phyloP scores from a whole-genome alignment of 2,329 filamentous ascomycete species.

The Sclerotinia spermophila region DNA sequence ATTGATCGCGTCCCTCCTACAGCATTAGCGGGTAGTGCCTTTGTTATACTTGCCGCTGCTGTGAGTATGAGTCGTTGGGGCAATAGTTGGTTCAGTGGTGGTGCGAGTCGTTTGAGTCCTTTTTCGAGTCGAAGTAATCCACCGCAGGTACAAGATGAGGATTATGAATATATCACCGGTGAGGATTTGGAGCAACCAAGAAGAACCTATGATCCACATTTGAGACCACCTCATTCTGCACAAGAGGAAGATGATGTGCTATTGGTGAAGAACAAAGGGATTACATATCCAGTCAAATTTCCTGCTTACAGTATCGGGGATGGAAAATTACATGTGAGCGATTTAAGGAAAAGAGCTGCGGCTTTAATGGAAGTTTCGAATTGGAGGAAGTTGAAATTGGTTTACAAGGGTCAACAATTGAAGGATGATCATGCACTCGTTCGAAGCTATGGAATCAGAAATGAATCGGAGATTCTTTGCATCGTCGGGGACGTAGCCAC shows the following conservation, averaged over 20 bases:
- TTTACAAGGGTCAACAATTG: constrained; percentile 70
- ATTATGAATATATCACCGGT: constrained; percentile 80
- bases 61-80: constrained; percentile 38
- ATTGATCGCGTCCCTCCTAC: constrained; percentile 33
- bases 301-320: constrained; percentile 72
- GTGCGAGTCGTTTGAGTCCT: constrained; percentile 32
- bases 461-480: constrained; percentile 58
- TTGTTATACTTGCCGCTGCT: constrained; percentile 31
- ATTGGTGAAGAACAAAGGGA: constrained; percentile 63
- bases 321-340: constrained; percentile 63
- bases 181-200: constrained; percentile 58
- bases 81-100: constrained; percentile 32
- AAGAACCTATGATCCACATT: constrained; percentile 44
- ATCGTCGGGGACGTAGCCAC: constrained; percentile 51
- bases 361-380: constrained; percentile 62
- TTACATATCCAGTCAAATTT: constrained; percentile 67
- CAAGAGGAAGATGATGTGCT: constrained; percentile 65
- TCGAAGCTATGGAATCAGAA: constrained; percentile 58
- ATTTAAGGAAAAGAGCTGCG: constrained; percentile 64
- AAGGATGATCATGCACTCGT: constrained; percentile 59
- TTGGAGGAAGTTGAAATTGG: constrained; percentile 58
- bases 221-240: constrained; percentile 39
- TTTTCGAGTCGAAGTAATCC: constrained; percentile 40
- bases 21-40: constrained; percentile 27
- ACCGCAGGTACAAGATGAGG: constrained; percentile 67